Percentiles rank a stretch among this genome's conserved stretches.
phyloP scores from a whole-genome alignment of 352 stramenopile genomes.

The Phytophthora tentaculata region DNA sequence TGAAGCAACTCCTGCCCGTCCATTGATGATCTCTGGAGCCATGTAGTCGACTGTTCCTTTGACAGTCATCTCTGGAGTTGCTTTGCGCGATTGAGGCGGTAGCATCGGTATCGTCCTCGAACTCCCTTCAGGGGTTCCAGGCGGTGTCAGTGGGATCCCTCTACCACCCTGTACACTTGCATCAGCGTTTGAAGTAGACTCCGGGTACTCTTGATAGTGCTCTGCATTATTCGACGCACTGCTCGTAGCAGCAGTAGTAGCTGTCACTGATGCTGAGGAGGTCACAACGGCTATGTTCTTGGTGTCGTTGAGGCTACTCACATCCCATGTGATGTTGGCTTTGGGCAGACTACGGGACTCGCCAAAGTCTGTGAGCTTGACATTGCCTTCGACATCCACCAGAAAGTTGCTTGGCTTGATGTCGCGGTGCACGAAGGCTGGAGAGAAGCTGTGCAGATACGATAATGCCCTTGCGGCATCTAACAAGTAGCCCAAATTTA shows the following conservation, averaged over 20 bases:
- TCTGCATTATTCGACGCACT: slow-evolving; percentile 32
- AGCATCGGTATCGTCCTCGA: slow-evolving; percentile 17
- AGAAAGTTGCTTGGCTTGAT: slow-evolving; percentile 71
- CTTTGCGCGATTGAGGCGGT: slow-evolving; percentile 37
- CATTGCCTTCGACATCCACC: slow-evolving; percentile 43
- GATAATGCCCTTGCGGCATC: slow-evolving; percentile 61
- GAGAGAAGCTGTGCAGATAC: slow-evolving; percentile 67
- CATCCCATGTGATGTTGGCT: slow-evolving; percentile 47
- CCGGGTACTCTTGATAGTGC: slow-evolving; percentile 40
- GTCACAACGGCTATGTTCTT: slow-evolving; percentile 17
- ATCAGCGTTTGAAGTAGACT: slow-evolving; percentile 26
- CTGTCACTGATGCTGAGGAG: slow-evolving; percentile 17
- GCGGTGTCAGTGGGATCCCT: slow-evolving; percentile 20
- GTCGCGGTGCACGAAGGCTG: slow-evolving; percentile 59
- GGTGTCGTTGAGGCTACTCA: slow-evolving; percentile 35
- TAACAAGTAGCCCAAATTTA: slow-evolving; percentile 66
- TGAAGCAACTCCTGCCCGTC: slow-evolving; percentile 42
- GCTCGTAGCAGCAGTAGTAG: slow-evolving; percentile 18
- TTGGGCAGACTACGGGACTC: slow-evolving; percentile 54
- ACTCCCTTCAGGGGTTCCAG: slow-evolving; percentile 6
- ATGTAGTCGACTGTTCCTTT: slow-evolving; percentile 80
- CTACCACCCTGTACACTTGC: slow-evolving; percentile 1
- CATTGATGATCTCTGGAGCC: slow-evolving; percentile 78
- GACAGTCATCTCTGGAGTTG: slow-evolving; percentile 55
- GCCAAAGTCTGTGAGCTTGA: slow-evolving; percentile 63